phyloP scores from a whole-genome alignment of 495 filamentous ascomycete genomes.

The Pyrenula aspistea region DNA sequence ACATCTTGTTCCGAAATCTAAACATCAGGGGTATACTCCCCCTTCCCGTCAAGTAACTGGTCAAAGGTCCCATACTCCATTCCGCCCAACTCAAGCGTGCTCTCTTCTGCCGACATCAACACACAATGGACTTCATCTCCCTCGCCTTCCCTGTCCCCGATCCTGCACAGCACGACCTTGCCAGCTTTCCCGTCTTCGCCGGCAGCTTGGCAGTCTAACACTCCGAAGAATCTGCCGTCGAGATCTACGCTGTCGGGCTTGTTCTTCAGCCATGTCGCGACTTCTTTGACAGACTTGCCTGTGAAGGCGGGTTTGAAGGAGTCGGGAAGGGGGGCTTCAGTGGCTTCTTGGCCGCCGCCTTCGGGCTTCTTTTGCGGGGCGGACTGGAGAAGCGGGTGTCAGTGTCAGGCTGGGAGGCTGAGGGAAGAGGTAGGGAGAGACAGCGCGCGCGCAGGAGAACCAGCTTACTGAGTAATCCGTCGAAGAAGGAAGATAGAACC shows the following conservation, averaged over 20 bases:
- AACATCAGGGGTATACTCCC: conserved; percentile 2
- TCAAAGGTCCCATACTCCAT: conserved; percentile 1
- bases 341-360: not conserved
- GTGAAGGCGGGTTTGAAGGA: conserved; percentile 2
- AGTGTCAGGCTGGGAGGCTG: not conserved
- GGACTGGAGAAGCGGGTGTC: not conserved
- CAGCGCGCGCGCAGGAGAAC: not conserved
- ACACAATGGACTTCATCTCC: conserved; percentile 1
- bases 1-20: not conserved
- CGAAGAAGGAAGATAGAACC: conserved; percentile 1
- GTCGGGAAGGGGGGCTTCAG: not conserved
- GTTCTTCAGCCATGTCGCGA: conserved; percentile 2
- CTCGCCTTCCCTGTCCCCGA: conserved; percentile 1
- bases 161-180: conserved; percentile 1
- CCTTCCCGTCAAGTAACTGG: conserved; percentile 1
- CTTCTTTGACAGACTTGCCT: not conserved
- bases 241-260: conserved; percentile 2
- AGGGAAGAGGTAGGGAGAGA: not conserved
- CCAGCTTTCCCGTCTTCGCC: not conserved
- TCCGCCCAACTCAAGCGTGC: not conserved
- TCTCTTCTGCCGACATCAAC: not conserved
- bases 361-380: conserved; percentile 1
- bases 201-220: conserved; percentile 3
- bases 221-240: conserved; percentile 4
- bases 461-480: not conserved